phyloP scores from a whole-genome alignment of 2,329 filamentous ascomycete genomes.

The Gremmenia infestans region DNA sequence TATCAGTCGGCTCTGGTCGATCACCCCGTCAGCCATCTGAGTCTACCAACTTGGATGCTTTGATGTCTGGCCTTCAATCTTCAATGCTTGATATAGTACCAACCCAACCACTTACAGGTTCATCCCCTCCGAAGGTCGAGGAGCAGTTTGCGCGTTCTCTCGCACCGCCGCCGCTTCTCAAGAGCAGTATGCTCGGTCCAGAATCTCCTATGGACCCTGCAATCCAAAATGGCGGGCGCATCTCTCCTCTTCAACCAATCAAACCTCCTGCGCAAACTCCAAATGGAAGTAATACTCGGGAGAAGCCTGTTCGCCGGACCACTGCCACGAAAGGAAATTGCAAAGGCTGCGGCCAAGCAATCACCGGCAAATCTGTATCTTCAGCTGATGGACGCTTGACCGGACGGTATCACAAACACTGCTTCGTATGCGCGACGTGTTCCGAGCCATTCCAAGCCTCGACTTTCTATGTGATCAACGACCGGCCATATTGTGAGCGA shows the following conservation, averaged over 20 bases:
- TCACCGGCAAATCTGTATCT: constrained; percentile 87
- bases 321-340: constrained; percentile 56
- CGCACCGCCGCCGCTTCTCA: constrained; percentile 10
- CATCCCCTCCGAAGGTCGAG: constrained; percentile 25
- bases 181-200: constrained; percentile 24
- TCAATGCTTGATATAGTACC: constrained; percentile 41
- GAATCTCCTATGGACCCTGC: constrained; percentile 45
- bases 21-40: constrained; percentile 36
- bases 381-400: constrained; percentile 89
- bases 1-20: constrained; percentile 32
- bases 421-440: constrained; percentile 89
- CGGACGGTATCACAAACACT: constrained; percentile 90
- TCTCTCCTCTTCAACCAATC: constrained; percentile 30
- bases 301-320: constrained; percentile 13
- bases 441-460: constrained; percentile 74
- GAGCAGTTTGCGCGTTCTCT: constrained; percentile 14
- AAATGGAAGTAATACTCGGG: constrained; percentile 2
- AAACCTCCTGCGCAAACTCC: constrained; percentile 8
- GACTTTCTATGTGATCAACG: constrained; percentile 86
- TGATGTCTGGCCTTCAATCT: constrained; percentile 53
- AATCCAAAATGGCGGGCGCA: constrained; percentile 34
- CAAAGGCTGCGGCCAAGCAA: constrained; percentile 72
- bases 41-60: constrained; percentile 40
- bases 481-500: constrained; percentile 83
- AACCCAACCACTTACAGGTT: constrained; percentile 25